A percentile compares a stretch with the other conserved stretches of the same genome.
phyloP scores from a whole-genome alignment of 208 protist genomes.

The Plasmodiophora brassicae region DNA sequence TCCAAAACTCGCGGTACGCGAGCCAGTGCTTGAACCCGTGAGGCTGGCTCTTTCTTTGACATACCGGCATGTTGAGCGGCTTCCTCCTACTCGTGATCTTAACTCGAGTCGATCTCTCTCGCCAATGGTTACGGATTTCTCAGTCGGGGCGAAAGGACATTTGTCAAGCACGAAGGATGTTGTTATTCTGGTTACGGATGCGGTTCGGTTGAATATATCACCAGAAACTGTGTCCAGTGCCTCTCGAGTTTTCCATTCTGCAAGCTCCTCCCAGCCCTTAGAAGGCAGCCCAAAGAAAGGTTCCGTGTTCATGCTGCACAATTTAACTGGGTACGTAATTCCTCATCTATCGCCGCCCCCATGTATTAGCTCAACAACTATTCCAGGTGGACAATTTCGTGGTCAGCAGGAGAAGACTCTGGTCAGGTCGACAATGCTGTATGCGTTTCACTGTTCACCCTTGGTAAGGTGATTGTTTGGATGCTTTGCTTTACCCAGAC shows the following conservation, averaged over 20 bases:
- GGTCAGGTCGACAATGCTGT: neutral
- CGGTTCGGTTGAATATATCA: neutral
- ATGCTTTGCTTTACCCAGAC: no score
- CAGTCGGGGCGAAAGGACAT: no score
- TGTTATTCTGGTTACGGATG: neutral
- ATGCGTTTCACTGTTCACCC: neutral
- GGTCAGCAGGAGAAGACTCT: neutral
- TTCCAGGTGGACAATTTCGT: neutral
- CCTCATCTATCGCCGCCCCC: no score
- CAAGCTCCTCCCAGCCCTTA: no score
- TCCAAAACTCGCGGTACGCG: neutral
- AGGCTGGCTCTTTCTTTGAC: neutral
- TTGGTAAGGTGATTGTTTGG: neutral
- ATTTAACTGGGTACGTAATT: neutral
- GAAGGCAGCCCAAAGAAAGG: no score
- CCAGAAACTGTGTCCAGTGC: neutral
- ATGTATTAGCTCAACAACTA: neutral
- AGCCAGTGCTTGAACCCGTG: neutral
- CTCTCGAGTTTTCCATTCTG: no score
- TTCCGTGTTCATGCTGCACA: neutral
- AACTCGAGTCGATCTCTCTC: no score
- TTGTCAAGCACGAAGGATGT: no score
- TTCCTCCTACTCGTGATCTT: no score
- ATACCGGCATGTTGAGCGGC: no score
- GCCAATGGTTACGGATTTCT: no score